Base-by-base conservation (phyloP, 257 asterid genomes). In the Salvia rosmarinus region DNA sequence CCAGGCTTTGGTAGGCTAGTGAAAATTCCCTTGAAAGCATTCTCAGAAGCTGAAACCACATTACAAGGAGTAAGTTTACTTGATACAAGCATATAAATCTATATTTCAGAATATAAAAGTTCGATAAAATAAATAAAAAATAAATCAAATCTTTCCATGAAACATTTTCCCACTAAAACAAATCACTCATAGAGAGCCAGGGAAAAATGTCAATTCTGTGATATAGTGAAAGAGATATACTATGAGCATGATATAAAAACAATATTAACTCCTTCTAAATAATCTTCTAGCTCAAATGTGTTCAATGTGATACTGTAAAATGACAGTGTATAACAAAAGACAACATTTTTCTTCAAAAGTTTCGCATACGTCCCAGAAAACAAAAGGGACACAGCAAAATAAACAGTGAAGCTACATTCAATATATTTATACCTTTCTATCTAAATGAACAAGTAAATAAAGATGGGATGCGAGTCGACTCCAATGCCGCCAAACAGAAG, bases 1-100 rank as follows among this genome's bases (percentile, higher is more conserved):
- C 95, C 92, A 4, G 96, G 95, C 85, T 91, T 91, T 37, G 96
- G 97, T 59, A 91, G 95, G 50, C 82, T 79, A 73, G 96, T 87
- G 71, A 89, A 80, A 51, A 87, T 89, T 73, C 83, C 92, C 76
- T 89, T 91, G 90, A 91, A 91, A 59, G 87, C 83, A 76, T 89
- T 82, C 80, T 87, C 92, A 56, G 95, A 71, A 46, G 96, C 97
- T 91, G 92, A 19, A 82, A 68, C 62, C 81, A 79, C 19, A 72
- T 34, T 42, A 74, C 0, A 16, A 70, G 55, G 37, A 61, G 74
- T 55, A 59, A 50, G 66, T 17, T 68, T 20, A 65, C 17, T 64
- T 9, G 51, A 62, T 44, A 72, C 16, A 35, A 76, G 67, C 54
- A 75, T 39, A n/a, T 34, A 44, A 65, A 55, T 16, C 23, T 43